These are phyloP conservation scores for Osmanthus fragrans DNA, from an alignment of 257 asterid species.

Conservation along the genomic window DNA sequence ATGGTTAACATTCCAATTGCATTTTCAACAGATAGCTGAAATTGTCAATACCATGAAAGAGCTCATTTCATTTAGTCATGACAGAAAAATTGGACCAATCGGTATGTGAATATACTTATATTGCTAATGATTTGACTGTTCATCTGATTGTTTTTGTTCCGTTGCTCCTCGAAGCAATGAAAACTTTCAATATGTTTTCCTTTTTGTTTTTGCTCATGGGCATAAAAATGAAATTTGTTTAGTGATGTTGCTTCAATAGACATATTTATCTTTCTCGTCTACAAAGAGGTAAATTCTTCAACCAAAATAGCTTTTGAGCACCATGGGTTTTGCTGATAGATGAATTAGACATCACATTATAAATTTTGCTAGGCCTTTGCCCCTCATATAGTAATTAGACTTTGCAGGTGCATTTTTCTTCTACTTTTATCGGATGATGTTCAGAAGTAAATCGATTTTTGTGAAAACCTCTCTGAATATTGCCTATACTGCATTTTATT, in stretches of 20 bases:
- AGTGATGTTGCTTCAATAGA: not conserved
- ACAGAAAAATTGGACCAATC: constrained; percentile 50
- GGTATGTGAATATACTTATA: constrained; percentile 43
- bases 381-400: not conserved
- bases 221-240: not conserved
- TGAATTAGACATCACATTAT: not conserved
- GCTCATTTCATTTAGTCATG: constrained; percentile 45
- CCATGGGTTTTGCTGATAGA: not conserved
- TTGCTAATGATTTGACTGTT: not conserved
- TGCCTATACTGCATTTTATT: not conserved
- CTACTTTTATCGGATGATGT: not conserved
- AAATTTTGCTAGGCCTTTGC: not conserved
- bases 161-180: not conserved
- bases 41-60: constrained; percentile 57
- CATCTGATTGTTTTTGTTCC: not conserved
- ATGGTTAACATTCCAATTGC: constrained; percentile 6
- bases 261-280: not conserved
- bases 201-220: not conserved
- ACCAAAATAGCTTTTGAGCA: not conserved
- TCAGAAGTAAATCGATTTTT: not conserved
- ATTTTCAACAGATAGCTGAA: constrained; percentile 51
- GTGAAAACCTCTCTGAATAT: not conserved
- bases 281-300: not conserved
- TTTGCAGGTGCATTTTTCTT: not conserved
- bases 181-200: not conserved